Base-by-base conservation (phyloP, 495 filamentous ascomycete genomes). In the Xanthoparmelia taractica region DNA sequence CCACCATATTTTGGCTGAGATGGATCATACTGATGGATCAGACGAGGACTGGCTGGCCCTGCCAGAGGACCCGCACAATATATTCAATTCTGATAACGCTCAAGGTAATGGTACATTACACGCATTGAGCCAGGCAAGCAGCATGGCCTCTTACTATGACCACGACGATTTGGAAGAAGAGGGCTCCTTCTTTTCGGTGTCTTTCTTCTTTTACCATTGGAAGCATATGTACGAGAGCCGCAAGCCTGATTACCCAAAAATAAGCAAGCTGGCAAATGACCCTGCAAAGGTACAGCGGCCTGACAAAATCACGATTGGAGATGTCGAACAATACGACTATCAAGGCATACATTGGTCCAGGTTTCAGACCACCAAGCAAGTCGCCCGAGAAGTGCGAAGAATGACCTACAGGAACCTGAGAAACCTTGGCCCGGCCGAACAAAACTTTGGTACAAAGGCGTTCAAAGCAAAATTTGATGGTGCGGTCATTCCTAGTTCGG, bases 261-360 rank as follows among this genome's bases (percentile, higher is more conserved):
- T 68, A 66, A 73, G 66, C 63, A 62, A 66, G 61, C 64, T 67
- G 58, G 69, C 68, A 65, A 67, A 68, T 47, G 65, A 68, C 61
- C 55, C 37, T 57, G 38, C 27, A 8, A 60, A 59, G 55, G 34
- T 45, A 48, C 29, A 43, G 37, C 78, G 76, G 23, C 82, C 79
- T 17, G 65, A 63, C 5, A 73, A 76, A 66, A 73, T 79, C 37
- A 68, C 73, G 62, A 70, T 7, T 63, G 74, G 85, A 20, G 72
- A 78, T 27, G 82, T 81, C 1, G 85, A 88, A 45, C 69, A 71
- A 25, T 88, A 76, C 67, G 91, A 96, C 70, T 72, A 90, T 34
- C 90, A 96, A 70, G 88, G 90, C 58, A 87, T 96, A 45, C 78
- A 88, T 56, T 96, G 91, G 84, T 77, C 80, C 12, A 76, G 77